These are phyloP conservation scores for Opeltia flavorubescens DNA, from an alignment of 495 filamentous ascomycete genomes.

Conservation along the genomic window DNA sequence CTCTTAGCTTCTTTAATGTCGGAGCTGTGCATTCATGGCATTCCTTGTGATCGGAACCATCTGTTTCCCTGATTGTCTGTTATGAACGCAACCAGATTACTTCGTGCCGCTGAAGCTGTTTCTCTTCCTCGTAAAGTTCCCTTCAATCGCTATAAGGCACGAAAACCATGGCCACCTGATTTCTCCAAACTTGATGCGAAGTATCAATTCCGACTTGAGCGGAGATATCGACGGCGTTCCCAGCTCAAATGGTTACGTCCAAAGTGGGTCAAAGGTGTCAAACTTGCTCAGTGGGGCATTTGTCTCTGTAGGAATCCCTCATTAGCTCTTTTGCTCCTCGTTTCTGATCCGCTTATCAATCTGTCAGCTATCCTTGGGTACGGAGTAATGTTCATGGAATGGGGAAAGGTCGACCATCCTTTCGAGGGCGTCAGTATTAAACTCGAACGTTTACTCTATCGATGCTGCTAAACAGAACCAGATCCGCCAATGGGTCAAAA, in stretches of 20 bases:
- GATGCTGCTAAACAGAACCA: conserved; percentile 3
- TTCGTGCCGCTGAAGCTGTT: neutral
- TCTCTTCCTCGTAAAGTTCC: neutral
- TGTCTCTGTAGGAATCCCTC: conserved; percentile 41
- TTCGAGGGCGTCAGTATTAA: conserved; percentile 31
- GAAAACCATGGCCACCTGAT: conserved; percentile 85
- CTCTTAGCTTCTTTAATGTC: too few species aligned
- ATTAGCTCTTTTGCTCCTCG: neutral
- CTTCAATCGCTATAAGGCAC: conserved; percentile 55
- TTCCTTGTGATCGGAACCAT: too few species aligned
- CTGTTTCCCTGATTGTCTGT: neutral
- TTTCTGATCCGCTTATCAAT: neutral
- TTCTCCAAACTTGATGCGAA: conserved; percentile 64
- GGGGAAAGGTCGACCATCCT: conserved; percentile 44
- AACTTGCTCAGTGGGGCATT: conserved; percentile 52
- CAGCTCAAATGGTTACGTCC: conserved; percentile 62
- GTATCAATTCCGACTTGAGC: conserved; percentile 77
- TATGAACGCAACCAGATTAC: neutral
- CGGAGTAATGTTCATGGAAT: conserved; percentile 65
- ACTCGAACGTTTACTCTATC: neutral
- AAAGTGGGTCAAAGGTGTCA: conserved; percentile 55
- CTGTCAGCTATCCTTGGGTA: conserved; percentile 53
- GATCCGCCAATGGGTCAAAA: conserved; percentile 8
- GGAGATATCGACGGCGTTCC: conserved; percentile 31
- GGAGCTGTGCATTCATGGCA: too few species aligned